phyloP scores from a whole-genome alignment of 306 rosid species.

The Vigna trinervia region DNA sequence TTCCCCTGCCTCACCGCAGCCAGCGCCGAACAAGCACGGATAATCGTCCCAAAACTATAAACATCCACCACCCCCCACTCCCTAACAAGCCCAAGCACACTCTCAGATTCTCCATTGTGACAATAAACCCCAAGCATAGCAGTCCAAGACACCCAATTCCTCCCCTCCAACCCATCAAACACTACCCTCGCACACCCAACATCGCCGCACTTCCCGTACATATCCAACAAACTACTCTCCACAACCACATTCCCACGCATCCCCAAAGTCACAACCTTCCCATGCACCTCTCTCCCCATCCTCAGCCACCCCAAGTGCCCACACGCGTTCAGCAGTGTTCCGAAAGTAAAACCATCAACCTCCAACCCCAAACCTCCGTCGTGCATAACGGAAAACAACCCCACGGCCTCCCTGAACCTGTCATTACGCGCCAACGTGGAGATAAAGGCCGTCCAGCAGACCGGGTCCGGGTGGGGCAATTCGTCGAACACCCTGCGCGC shows the following conservation, averaged over 20 bases:
- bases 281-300: conserved; percentile 77
- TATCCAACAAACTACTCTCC: conserved; percentile 87
- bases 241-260: conserved; percentile 74
- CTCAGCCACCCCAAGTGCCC: conserved; percentile 73
- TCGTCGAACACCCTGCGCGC: conserved; percentile 76
- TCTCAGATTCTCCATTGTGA: conserved; percentile 68
- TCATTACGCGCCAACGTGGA: conserved; percentile 72
- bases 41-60: conserved; percentile 71
- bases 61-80: conserved; percentile 62
- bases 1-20: conserved; percentile 82
- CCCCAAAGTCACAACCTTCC: conserved; percentile 64
- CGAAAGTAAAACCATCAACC: conserved; percentile 76
- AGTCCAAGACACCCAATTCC: conserved; percentile 78
- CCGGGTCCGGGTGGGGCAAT: conserved; percentile 59
- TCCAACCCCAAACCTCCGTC: conserved; percentile 50
- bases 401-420: conserved; percentile 66
- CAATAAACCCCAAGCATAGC: conserved; percentile 82
- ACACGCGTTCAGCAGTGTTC: conserved; percentile 74
- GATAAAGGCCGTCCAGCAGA: conserved; percentile 80
- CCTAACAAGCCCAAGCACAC: conserved; percentile 72
- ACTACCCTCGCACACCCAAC: conserved; percentile 54
- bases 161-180: conserved; percentile 69
- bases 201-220: conserved; percentile 90
- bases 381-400: conserved; percentile 58
- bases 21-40: conserved; percentile 81